phyloP scores from a whole-genome alignment of 768 basidiomycete species.

The Pisolithus marmoratus region DNA sequence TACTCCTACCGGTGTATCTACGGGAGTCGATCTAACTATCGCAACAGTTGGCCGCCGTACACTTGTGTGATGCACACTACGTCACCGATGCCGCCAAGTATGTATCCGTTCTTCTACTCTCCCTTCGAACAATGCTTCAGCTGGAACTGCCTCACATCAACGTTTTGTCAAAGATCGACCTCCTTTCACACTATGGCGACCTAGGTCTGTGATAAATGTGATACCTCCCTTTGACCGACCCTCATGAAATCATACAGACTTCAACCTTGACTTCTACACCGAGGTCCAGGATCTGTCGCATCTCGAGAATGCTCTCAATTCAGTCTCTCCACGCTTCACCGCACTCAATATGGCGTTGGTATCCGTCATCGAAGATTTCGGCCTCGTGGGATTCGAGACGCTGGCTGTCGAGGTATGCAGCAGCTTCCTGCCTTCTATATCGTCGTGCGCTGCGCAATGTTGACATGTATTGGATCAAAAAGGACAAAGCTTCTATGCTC shows the following conservation, averaged over 20 bases:
- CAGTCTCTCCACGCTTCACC: slow-evolving; percentile 61
- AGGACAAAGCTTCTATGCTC: slow-evolving; percentile 96
- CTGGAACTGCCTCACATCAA: slow-evolving; percentile 98
- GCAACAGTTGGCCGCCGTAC: slow-evolving; percentile 80
- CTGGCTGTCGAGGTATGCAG: slow-evolving; percentile 82
- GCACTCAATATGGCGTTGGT: slow-evolving; percentile 87
- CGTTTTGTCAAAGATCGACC: slow-evolving; percentile 92
- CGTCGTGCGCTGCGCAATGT: not conserved
- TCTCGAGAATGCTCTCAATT: slow-evolving; percentile 68
- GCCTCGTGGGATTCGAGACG: slow-evolving; percentile 93
- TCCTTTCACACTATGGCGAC: slow-evolving; percentile 86
- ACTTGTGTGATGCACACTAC: slow-evolving; percentile 95
- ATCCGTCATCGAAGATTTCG: slow-evolving; percentile 89
- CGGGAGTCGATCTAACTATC: not conserved
- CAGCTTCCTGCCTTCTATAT: not conserved
- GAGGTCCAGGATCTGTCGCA: slow-evolving; percentile 95
- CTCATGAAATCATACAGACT: slow-evolving; percentile 48
- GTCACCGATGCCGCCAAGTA: slow-evolving; percentile 96
- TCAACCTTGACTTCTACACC: slow-evolving; percentile 96
- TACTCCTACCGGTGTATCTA: slow-evolving; percentile 12
- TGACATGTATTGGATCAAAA: not conserved
- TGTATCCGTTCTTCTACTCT: slow-evolving; percentile 85
- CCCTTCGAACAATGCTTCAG: slow-evolving; percentile 96
- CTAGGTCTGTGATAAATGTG: slow-evolving; percentile 50
- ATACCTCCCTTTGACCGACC: not conserved